A percentile compares a stretch with the other conserved stretches of the same genome.
Conservation (phyloP, 805 yeast genomes). For the Ogataea chonburiensis region DNA sequence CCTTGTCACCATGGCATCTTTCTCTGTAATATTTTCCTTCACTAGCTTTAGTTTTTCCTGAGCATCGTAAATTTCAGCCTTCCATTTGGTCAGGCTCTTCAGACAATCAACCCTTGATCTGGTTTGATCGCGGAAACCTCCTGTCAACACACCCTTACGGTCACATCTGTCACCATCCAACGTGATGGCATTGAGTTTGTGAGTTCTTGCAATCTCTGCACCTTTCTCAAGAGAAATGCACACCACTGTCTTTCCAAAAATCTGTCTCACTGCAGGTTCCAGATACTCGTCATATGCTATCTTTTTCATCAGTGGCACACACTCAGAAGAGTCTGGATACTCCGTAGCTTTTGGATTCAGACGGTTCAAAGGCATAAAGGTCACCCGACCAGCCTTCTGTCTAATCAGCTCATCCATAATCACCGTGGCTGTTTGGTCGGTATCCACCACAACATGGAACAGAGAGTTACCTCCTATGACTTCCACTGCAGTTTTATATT, state of each 20-base stretch:
- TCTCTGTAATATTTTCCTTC: conserved; percentile 36
- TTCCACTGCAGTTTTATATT: conserved; percentile 83
- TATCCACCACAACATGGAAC: conserved; percentile 87
- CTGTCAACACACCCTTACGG: conserved; percentile 78
- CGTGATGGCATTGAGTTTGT: conserved; percentile 74
- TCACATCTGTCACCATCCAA: conserved; percentile 91
- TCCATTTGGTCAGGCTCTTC: conserved; percentile 53
- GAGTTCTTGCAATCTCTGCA: conserved; percentile 58
- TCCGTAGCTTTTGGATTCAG: conserved; percentile 41
- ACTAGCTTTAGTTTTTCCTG: conserved; percentile 41
- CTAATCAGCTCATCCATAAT: conserved; percentile 74
- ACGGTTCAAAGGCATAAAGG: conserved; percentile 87
- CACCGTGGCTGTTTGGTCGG: conserved; percentile 75
- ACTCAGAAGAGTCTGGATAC: conserved; percentile 66
- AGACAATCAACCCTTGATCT: conserved; percentile 70
- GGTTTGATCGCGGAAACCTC: conserved; percentile 78
- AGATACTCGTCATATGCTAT: conserved; percentile 59
- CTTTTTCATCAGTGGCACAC: conserved; percentile 76
- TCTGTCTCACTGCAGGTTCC: conserved; percentile 68
- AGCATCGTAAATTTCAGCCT: conserved; percentile 43
- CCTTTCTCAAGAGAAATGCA: conserved; percentile 69
- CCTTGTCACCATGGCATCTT: conserved; percentile 53
- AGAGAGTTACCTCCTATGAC: conserved; percentile 84
- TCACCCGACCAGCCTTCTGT: conserved; percentile 76
- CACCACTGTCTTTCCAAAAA: conserved; percentile 80